Evolutionary conservation across 2,329 filamentous ascomycete genomes (phyloP).

Genomic region (Cladosporium sp.): DNA sequence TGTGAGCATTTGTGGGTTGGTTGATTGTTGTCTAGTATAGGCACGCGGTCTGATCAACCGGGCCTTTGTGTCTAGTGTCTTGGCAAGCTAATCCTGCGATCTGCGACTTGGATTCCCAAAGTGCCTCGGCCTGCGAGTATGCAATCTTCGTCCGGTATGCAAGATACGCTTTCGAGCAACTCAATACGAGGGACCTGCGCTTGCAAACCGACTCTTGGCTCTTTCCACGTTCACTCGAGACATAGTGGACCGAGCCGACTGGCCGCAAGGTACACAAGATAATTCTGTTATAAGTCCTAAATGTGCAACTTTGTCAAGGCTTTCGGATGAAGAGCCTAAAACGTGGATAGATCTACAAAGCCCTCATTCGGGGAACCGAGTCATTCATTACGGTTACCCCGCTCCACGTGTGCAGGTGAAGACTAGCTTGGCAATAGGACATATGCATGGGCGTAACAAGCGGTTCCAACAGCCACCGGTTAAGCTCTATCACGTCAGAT

Average conservation of each 20-base stretch:
- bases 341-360: not conserved
- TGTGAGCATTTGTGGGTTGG: not conserved
- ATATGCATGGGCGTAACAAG: not conserved
- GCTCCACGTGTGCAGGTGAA: not conserved
- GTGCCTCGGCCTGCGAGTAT: conserved; percentile 1
- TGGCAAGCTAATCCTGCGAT: conserved; percentile 2
- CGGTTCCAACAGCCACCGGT: not conserved
- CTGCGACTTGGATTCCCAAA: conserved; percentile 5
- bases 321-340: not conserved
- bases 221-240: not conserved
- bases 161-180: not conserved
- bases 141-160: not conserved
- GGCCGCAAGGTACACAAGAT: not conserved
- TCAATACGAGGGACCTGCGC: not conserved
- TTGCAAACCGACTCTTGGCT: not conserved
- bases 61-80: conserved; percentile 1
- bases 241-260: not conserved
- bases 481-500: not conserved
- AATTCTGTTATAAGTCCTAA: not conserved
- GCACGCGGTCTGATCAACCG: conserved; percentile 1
- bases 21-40: not conserved
- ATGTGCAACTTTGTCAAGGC: not conserved
- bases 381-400: not conserved
- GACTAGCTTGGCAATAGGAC: not conserved
- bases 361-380: not conserved